Evolutionary conservation across 2,329 filamentous ascomycete genomes (phyloP).

Genomic region (Hypoxylon sp.): DNA sequence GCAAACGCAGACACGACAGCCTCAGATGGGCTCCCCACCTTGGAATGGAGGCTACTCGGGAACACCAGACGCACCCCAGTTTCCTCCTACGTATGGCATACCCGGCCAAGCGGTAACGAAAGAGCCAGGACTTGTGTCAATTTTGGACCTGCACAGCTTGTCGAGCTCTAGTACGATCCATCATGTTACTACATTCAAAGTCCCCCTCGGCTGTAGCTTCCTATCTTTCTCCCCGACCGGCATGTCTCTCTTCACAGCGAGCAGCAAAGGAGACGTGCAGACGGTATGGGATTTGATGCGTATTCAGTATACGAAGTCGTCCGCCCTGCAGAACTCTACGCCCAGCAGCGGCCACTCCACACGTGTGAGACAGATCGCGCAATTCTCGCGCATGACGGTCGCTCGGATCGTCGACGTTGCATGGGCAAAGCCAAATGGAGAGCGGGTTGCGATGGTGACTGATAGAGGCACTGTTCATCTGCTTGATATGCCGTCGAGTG

Average conservation of each 20-base stretch:
- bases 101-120: conserved; percentile 63
- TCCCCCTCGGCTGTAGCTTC: conserved; percentile 80
- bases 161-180: conserved; percentile 61
- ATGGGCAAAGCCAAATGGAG: conserved; percentile 83
- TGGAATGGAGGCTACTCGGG: conserved; percentile 57
- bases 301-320: conserved; percentile 68
- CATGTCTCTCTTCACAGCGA: conserved; percentile 78
- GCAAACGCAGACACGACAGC: conserved; percentile 55
- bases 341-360: conserved; percentile 59
- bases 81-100: conserved; percentile 78
- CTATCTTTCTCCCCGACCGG: conserved; percentile 80
- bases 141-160: conserved; percentile 74
- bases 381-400: conserved; percentile 90
- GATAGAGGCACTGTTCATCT: conserved; percentile 96
- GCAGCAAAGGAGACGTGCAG: conserved; percentile 83
- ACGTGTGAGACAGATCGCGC: conserved; percentile 81
- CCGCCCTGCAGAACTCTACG: conserved; percentile 62
- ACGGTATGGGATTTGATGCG: conserved; percentile 82
- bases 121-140: conserved; percentile 77
- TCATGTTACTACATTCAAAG: conserved; percentile 74
- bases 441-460: conserved; percentile 87
- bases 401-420: conserved; percentile 89
- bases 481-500: conserved; percentile 82
- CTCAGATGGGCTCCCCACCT: conserved; percentile 53
- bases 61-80: conserved; percentile 61